Evolutionary conservation across 768 basidiomycete genomes (phyloP), one percentile per base, ranked within the genome.

Genomic region (Termitomyces eurrhizus): DNA sequence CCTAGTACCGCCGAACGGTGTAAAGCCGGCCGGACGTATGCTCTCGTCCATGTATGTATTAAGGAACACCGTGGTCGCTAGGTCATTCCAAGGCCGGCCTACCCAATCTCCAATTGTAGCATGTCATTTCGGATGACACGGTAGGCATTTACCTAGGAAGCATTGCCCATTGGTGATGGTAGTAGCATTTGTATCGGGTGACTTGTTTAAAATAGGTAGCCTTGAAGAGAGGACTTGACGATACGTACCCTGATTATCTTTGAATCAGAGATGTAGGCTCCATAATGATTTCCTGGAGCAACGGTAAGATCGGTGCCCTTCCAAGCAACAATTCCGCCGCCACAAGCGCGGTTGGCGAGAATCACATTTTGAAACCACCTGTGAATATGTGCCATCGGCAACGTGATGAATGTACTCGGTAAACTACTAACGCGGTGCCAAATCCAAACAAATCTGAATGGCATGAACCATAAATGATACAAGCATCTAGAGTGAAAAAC

Each of bases 321-420:
- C 87, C 87, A 88, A 0, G 87, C 87, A 11, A 80, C 80, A 16
- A 88, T 77, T 0, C 85, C 86, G 2, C 87, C 88, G 0, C 86
- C 87, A 58, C 84, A 87, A 0, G 77, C 86, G 21, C 87, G 80
- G 57, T 83, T 86, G 3, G 87, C 86, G 2, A 89, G 73, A 21
- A 78, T 79, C 14, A 80, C 71, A 21, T 80, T 80, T 64, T 87
- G 80, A 65, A 88, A 87, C 82, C 81, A 87, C 3, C 85, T 85
- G 42, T 35, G 55, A 42, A 57, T 29, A 14, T 37, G 2, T 21
- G 2, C 3, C 16, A 26, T 62, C 26, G 51, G 8, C 37, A 55
- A 41, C 35, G 13, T 36, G 33, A 48, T 11, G 18, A 52, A 44
- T 6, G 11, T 8, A 44, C 42, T 58, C 13, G 8, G 24, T 21